Evolutionary conservation across 768 basidiomycete genomes (phyloP).

Genomic region (Paxillus rubicundulus): DNA sequence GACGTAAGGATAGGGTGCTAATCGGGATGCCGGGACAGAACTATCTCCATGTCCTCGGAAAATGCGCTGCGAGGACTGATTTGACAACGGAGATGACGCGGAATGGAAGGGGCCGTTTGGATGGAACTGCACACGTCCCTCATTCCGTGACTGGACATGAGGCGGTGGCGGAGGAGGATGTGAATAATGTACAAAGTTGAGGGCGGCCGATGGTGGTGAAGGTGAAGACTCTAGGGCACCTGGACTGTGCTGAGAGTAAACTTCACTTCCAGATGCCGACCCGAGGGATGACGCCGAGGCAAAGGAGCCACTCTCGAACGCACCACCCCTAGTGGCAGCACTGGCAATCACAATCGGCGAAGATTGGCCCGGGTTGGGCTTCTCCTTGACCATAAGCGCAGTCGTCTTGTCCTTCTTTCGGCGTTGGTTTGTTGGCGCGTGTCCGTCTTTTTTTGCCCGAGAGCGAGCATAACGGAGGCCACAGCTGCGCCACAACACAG

Average conservation of each 20-base stretch:
- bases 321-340: conserved; percentile 43
- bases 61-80: conserved; percentile 30
- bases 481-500: conserved; percentile 49
- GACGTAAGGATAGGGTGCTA: conserved; percentile 32
- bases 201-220: conserved; percentile 56
- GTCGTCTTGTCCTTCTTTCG: conserved; percentile 58
- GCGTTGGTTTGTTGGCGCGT: conserved; percentile 47
- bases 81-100: conserved; percentile 43
- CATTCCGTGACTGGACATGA: conserved; percentile 29
- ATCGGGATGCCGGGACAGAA: conserved; percentile 37
- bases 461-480: conserved; percentile 85
- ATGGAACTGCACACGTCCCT: conserved; percentile 29
- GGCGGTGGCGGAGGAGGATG: conserved; percentile 35
- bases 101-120: conserved; percentile 32
- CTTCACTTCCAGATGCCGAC: conserved; percentile 57
- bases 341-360: conserved; percentile 44
- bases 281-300: conserved; percentile 47
- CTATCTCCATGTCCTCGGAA: conserved; percentile 37
- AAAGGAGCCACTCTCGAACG: conserved; percentile 50
- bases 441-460: conserved; percentile 84
- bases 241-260: conserved; percentile 48
- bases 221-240: conserved; percentile 51
- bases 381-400: conserved; percentile 27
- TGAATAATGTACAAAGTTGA: conserved; percentile 61
- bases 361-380: conserved; percentile 23